phyloP scores from a whole-genome alignment of 2,329 filamentous ascomycete genomes.

The Nemania sp. region DNA sequence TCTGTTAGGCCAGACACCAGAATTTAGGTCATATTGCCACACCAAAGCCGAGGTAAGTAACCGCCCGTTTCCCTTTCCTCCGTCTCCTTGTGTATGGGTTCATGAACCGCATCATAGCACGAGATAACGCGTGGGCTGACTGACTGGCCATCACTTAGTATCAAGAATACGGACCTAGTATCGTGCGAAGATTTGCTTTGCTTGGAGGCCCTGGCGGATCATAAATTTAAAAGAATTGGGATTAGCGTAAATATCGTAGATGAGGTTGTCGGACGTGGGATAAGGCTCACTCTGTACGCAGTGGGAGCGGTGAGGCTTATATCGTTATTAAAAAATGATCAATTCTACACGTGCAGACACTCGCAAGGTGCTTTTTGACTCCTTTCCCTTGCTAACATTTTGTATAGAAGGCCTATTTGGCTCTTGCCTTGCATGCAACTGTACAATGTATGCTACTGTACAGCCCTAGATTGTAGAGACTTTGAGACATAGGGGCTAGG shows the following conservation, averaged over 20 bases:
- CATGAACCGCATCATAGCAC: neutral
- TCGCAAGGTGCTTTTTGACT: neutral
- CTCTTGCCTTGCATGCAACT: no score
- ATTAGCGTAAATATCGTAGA: constrained; percentile 17
- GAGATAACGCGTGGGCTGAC: neutral
- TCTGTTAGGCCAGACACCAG: constrained; percentile 94
- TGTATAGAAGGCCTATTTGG: no score
- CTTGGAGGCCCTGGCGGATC: constrained; percentile 91
- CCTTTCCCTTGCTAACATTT: neutral
- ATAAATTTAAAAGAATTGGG: constrained; percentile 53
- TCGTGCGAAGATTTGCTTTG: constrained; percentile 93
- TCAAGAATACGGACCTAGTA: constrained; percentile 95
- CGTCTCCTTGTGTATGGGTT: neutral
- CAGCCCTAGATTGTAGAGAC: no score
- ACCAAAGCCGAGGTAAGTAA: constrained; percentile 78
- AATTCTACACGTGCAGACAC: neutral
- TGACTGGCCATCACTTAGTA: constrained; percentile 66
- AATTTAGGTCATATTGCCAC: constrained; percentile 99
- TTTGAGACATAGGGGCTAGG: no score
- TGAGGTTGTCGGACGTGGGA: neutral
- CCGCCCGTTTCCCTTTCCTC: neutral
- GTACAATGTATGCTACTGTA: no score
- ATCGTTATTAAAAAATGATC: constrained; percentile 10
- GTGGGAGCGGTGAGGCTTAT: constrained; percentile 3
- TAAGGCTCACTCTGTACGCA: constrained; percentile 11